A percentile compares a stretch with the other conserved stretches of the same genome.
phyloP scores from a whole-genome alignment of 1,139 yeast genomes.

The Protomyces gravidus region DNA sequence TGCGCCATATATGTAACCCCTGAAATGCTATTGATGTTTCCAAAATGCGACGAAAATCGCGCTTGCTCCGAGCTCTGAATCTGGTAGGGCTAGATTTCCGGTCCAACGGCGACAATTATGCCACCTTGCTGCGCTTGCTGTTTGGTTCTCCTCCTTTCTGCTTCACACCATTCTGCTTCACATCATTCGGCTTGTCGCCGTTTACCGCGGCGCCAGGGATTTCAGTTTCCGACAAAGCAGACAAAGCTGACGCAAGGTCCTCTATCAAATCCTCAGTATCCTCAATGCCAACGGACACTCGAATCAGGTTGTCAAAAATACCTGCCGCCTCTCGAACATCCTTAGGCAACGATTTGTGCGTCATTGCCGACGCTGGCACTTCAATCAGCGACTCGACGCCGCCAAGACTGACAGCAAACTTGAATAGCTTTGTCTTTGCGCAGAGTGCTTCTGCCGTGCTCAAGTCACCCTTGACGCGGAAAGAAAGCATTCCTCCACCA shows the following conservation, averaged over 20 bases:
- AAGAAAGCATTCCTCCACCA: constrained; percentile 91
- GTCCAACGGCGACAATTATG: too few species aligned
- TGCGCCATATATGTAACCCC: too few species aligned
- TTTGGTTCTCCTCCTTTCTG: neutral
- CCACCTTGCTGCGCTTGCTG: neutral
- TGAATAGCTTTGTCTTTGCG: constrained; percentile 68
- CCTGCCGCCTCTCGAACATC: constrained; percentile 76
- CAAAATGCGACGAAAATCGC: too few species aligned
- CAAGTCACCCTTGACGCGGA: constrained; percentile 80
- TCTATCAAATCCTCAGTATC: constrained; percentile 69
- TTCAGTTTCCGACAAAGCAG: too few species aligned
- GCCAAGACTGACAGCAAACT: constrained; percentile 85
- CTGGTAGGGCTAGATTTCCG: too few species aligned
- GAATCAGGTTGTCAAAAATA: constrained; percentile 73
- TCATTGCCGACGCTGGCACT: constrained; percentile 79
- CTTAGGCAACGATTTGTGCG: constrained; percentile 85
- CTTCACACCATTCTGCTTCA: neutral
- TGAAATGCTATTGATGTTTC: too few species aligned
- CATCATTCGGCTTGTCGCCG: neutral
- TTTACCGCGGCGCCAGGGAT: neutral
- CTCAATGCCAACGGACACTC: constrained; percentile 84
- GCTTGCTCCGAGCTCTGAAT: too few species aligned
- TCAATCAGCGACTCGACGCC: constrained; percentile 83
- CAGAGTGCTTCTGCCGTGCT: constrained; percentile 70
- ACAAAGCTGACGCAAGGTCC: constrained; percentile 46